Evolutionary conservation across 2,329 filamentous ascomycete species (phyloP), one percentile per base, ranked within the genome.

Genomic region (Penicillium aurantiogriseum): DNA sequence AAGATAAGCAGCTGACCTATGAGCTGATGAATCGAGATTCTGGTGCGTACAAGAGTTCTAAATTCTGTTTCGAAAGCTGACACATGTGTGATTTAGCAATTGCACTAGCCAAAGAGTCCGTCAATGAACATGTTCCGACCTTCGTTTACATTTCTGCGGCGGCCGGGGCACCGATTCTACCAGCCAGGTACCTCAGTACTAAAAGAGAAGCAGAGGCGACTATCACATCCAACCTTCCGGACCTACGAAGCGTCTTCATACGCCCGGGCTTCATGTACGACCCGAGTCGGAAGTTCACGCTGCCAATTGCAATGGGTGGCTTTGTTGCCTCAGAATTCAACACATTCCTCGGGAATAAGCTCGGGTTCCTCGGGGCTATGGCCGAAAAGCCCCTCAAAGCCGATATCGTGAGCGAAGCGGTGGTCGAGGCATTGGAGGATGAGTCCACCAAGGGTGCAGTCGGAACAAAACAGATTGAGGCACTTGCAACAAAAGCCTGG

Each of bases 11-110:
- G 76, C 81, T 96, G 68, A 97, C 93, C 19, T 99, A 99, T 79
- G 94, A 97, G 79, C 82, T 92, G 59, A 97, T 99, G 91, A 99
- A 99, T 78, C 85, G 94, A 56, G 93, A 97, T 77, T 83, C 83
- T 43, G 81, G 82, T 83, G 69, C 33, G 71, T 69, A 49, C 31
- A 47, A 23, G 25, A n/a, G 31, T 17, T 29, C 35, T 46, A 27
- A 49, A 53, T 35, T 36, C 25, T 7, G 6, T 42, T 47, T 47
- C 25, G 42, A 47, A 31, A 48, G 56, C 56, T 62, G 46, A 58
- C 53, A 55, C 31, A 11, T 50, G 47, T 48, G 35, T 48, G 58
- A 65, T 57, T 85, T 81, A 78, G 93, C 93, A 47, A 85, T 97
- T 60, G 84, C 88, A 54, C 82, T 97, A 15, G 94, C 93, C 15